Base-by-base conservation (phyloP, 345 rosid genomes). In the Eucalyptus pauciflora region DNA sequence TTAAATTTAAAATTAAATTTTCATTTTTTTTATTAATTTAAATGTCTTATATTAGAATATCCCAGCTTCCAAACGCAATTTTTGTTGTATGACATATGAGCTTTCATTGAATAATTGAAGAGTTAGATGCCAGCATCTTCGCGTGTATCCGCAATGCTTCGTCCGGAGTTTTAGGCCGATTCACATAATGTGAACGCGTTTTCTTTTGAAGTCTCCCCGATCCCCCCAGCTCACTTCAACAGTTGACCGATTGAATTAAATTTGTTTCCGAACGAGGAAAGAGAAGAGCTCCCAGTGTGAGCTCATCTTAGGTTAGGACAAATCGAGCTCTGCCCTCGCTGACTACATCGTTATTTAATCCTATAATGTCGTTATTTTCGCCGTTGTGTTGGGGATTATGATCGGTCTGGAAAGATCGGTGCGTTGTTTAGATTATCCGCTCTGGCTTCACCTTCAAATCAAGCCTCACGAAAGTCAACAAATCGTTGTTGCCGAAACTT, bases 41-140 rank as follows among this genome's bases (percentile, higher is more conserved):
- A 52, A 1, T 52, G 24, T 52, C 2, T 52, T 52, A 1, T 52
- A 18, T 52, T 52, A 18, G 4, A 7, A 1, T 52, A 52, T 52
- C 0, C 2, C 0, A 1, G 18, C 24, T 52, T 52, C 0, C 0
- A 7, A 52, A 52, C 7, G 1, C 2, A 52, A 2, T 18, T 52
- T 52, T 52, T 52, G 2, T 31, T 8, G 4, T 16, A 1, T 3
- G 12, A 69, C 2, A 69, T 16, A 33, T 18, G 43, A 69, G 43
- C 43, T 69, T 69, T 31, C 24, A 31, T 71, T 71, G 27, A 71
- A 37, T 10, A 37, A 18, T 71, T 37, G 83, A 18, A 37, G 43
- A 37, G 46, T 71, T 71, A 5, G 83, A 71, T 37, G 83, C 46
- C 46, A 2, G 25, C 27, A 71, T 71, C 48, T 71, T 71, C 46